A percentile compares a stretch with the other conserved stretches of the same genome.
phyloP scores from a whole-genome alignment of 2,329 filamentous ascomycete species.

The Cytospora chrysosperma region DNA sequence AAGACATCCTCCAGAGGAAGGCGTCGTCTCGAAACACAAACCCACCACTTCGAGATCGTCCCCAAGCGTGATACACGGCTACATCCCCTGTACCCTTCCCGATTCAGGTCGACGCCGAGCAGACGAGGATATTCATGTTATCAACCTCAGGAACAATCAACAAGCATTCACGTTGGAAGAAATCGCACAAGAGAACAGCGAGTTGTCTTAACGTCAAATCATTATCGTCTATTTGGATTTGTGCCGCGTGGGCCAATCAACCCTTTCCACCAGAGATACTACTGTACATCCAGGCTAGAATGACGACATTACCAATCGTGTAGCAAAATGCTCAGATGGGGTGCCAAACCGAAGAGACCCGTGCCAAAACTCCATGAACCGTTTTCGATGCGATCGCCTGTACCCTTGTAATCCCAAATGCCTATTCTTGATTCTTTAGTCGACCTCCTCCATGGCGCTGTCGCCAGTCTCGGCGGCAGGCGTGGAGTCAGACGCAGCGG shows the following conservation, averaged over 20 bases:
- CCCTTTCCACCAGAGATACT: constrained; percentile 21
- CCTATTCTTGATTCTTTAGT: constrained; percentile 58
- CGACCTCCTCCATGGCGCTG: constrained; percentile 99
- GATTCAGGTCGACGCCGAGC: no score
- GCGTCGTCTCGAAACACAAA: no score
- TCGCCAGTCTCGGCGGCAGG: constrained; percentile 66
- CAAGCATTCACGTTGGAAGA: background rate
- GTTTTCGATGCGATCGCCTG: constrained; percentile 39
- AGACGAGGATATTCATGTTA: no score
- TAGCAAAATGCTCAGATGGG: constrained; percentile 27
- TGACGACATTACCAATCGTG: constrained; percentile 18
- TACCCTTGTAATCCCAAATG: constrained; percentile 22
- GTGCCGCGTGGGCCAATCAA: constrained; percentile 10
- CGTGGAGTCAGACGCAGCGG: constrained; percentile 56
- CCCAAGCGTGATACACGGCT: no score
- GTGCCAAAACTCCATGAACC: constrained; percentile 41
- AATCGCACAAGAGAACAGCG: background rate
- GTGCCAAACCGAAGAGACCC: constrained; percentile 34
- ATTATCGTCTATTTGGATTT: constrained; percentile 25
- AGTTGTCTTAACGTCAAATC: constrained; percentile 19
- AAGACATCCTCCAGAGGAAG: background rate
- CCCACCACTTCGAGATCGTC: no score
- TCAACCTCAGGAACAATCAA: background rate
- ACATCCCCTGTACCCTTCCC: no score
- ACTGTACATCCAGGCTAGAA: constrained; percentile 23